A percentile compares a stretch with the other conserved stretches of the same genome.
Evolutionary conservation across 192 early-diverging fungal genomes (phyloP).

Genomic region (Coemansia erecta): DNA sequence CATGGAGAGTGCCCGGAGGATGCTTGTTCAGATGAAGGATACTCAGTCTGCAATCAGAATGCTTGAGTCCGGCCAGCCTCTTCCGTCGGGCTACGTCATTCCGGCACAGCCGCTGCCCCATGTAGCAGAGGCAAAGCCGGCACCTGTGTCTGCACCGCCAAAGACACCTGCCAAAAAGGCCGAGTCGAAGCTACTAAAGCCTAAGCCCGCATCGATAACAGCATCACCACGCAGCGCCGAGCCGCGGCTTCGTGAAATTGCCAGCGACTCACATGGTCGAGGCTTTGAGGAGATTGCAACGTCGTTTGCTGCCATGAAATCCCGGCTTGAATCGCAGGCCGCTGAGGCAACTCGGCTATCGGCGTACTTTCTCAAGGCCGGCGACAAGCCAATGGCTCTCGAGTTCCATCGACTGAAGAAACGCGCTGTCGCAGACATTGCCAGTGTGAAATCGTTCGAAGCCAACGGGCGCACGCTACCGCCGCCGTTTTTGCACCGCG

Average conservation of each 20-base stretch:
- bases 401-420: slow-evolving; percentile 45
- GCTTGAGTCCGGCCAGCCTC: slow-evolving; percentile 4
- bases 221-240: not conserved
- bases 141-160: not conserved
- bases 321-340: slow-evolving; percentile 19
- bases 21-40: slow-evolving; percentile 34
- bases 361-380: slow-evolving; percentile 25
- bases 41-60: slow-evolving; percentile 14
- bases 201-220: not conserved
- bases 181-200: not conserved
- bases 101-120: not conserved
- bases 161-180: not conserved
- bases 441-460: slow-evolving; percentile 18
- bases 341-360: slow-evolving; percentile 30
- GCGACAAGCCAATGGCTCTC: slow-evolving; percentile 37
- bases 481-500: slow-evolving; percentile 35
- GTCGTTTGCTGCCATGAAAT: slow-evolving; percentile 27
- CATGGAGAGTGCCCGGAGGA: slow-evolving; percentile 24
- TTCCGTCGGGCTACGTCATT: not conserved
- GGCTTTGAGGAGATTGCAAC: slow-evolving; percentile 9
- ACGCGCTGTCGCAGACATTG: slow-evolving; percentile 35
- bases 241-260: not conserved
- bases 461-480: slow-evolving; percentile 23
- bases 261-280: not conserved
- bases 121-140: not conserved